These are phyloP conservation scores for Staphylotrichum longicolle DNA, from an alignment of 495 filamentous ascomycete species.

Conservation along the genomic window DNA sequence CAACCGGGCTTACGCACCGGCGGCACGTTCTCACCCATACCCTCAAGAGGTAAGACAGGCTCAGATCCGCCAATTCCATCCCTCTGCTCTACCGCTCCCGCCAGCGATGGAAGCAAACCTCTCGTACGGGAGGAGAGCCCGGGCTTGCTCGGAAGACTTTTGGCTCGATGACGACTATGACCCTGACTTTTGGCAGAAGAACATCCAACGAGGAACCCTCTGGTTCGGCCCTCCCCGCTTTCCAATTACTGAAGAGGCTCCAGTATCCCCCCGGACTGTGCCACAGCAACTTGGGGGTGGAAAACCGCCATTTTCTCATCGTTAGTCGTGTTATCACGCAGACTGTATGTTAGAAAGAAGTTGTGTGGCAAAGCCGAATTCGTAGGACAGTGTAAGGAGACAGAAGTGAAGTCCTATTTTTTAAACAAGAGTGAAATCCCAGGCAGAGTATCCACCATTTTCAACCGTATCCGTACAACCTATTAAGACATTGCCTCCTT, in stretches of 20 bases:
- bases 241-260: not conserved
- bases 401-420: too few species aligned
- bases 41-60: not conserved
- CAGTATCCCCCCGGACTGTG: not conserved
- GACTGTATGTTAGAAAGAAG: too few species aligned
- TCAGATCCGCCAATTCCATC: not conserved
- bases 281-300: not conserved
- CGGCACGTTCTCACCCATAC: too few species aligned
- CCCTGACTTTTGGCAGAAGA: slow-evolving; percentile 16
- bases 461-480: too few species aligned
- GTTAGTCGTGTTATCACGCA: too few species aligned
- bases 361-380: too few species aligned
- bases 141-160: not conserved
- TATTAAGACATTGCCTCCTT: too few species aligned
- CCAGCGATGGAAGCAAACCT: not conserved
- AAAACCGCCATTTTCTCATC: too few species aligned
- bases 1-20: not conserved
- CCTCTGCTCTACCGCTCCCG: not conserved
- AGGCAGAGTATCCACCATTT: too few species aligned
- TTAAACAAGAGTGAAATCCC: too few species aligned
- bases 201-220: slow-evolving; percentile 4
- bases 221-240: not conserved
- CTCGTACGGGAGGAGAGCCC: not conserved
- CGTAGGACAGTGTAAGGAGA: too few species aligned
- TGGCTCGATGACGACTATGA: slow-evolving; percentile 10